Conservation (phyloP, 1,139 yeast species). For the Komagataea norvegica region DNA sequence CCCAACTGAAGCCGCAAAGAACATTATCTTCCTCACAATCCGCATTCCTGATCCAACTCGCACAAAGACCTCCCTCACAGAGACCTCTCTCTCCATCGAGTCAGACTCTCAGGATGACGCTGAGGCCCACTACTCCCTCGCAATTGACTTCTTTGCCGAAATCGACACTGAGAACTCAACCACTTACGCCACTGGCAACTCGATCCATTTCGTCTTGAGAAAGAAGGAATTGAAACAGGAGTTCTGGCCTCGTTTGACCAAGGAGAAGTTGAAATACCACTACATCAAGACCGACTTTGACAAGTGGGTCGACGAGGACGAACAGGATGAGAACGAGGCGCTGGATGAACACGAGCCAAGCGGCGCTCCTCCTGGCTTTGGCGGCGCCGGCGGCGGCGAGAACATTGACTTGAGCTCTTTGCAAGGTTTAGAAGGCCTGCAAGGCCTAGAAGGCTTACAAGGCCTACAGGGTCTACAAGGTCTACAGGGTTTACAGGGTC, state of each 20-base stretch:
- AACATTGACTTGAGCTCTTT: conserved; percentile 26
- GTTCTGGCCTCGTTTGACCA: conserved; percentile 89
- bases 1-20: conserved; percentile 63
- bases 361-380: conserved; percentile 35
- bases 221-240: conserved; percentile 66
- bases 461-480: conserved; percentile 9
- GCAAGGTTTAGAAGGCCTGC: conserved; percentile 17
- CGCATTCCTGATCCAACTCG: conserved; percentile 66
- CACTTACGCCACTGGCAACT: conserved; percentile 65
- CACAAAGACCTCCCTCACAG: conserved; percentile 58
- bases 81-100: conserved; percentile 51
- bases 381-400: conserved; percentile 32
- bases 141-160: conserved; percentile 67
- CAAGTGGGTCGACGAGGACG: conserved; percentile 96
- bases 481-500: conserved; percentile 27
- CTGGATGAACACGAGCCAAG: conserved; percentile 40
- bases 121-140: conserved; percentile 49
- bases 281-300: conserved; percentile 93
- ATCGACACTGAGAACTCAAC: conserved; percentile 63
- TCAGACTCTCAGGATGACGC: conserved; percentile 50
- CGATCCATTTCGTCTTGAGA: conserved; percentile 62
- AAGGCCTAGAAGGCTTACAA: conserved; percentile 21
- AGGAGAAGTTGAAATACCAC: conserved; percentile 63
- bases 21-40: conserved; percentile 70
- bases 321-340: conserved; percentile 54